phyloP scores from a whole-genome alignment of 148 eudicot genomes.

The Amaranthus palmeri region DNA sequence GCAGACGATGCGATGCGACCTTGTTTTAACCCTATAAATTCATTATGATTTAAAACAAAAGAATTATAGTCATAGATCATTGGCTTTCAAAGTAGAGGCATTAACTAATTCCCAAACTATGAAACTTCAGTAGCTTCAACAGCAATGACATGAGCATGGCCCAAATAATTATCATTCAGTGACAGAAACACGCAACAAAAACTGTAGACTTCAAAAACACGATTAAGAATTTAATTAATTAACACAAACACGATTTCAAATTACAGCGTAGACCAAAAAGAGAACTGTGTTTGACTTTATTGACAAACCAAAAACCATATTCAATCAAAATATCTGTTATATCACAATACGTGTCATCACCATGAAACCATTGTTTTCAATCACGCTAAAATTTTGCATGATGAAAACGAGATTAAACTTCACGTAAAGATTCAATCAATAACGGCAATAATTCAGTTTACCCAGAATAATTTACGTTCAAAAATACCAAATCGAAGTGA shows the following conservation, averaged over 20 bases:
- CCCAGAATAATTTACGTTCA: slow-evolving; percentile 15
- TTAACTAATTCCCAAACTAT: not conserved
- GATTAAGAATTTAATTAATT: slow-evolving; percentile 1
- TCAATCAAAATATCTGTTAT: not conserved
- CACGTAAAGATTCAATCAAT: slow-evolving; percentile 32
- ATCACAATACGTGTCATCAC: slow-evolving; percentile 4
- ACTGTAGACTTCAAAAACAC: slow-evolving; percentile 10
- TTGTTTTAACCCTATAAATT: no score
- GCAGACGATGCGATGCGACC: no score
- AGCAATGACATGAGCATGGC: not conserved
- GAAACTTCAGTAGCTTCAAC: not conserved
- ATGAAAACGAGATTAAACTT: slow-evolving; percentile 16
- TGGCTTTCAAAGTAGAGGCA: not conserved
- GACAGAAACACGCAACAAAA: not conserved
- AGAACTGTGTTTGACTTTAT: slow-evolving; percentile 8
- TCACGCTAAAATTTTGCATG: slow-evolving; percentile 28
- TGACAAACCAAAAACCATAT: slow-evolving; percentile 10
- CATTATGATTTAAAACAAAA: no score
- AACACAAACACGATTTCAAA: not conserved
- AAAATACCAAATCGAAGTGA: slow-evolving; percentile 7
- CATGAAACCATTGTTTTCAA: slow-evolving; percentile 23
- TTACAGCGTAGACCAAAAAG: slow-evolving; percentile 3
- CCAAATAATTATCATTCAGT: not conserved
- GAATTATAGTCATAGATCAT: no score
- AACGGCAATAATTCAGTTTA: slow-evolving; percentile 7